Base-by-base conservation (phyloP, 306 rosid species). In the Quercus bicolor region DNA sequence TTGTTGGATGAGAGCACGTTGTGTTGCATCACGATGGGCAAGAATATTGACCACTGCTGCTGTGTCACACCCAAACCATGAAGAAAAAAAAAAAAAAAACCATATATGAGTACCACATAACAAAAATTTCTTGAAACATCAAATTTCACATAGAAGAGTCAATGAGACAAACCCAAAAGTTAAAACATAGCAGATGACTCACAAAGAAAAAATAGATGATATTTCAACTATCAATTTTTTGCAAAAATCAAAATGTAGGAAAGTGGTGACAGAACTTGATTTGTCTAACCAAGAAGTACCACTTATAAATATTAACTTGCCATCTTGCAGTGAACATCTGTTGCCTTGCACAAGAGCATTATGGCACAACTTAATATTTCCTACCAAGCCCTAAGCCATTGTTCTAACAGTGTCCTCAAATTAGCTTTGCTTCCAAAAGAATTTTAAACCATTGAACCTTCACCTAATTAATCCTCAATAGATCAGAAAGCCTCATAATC, bases 41-140 rank as follows among this genome's bases (percentile, higher is more conserved):
- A 94, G 87, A 60, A 94, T 79, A 65, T 84, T 92, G 85, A 94
- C 80, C 6, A 94, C 90, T 51, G 88, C 90, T 12, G 84, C 86
- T 6, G 88, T 84, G 52, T 94, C 97, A 78, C 98, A 89, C 12
- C 96, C 97, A 26, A 92, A 81, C 57, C 98, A 97, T 94, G 79
- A 31, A 13, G 54, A 72, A 40, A 19, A 55, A 34, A 40, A 40
- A 19, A 55, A 34, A 37, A 37, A 43, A 18, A 77, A 65, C 57
- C 5, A 70, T 26, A 28, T 3, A 51, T 51, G 34, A 26, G 5
- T 24, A 23, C 2, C 1, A 14, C 5, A 16, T 40, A 55, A 76
- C 40, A 62, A 26, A 10, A 5, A 5, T 56, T 31, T 65, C 11
- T 65, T 31, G 20, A 65, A 29, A 65, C 70, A 31, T 13, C 70